Evolutionary conservation across 23 red algal species (phyloP).

Genomic region (Agarophyton chilense): DNA sequence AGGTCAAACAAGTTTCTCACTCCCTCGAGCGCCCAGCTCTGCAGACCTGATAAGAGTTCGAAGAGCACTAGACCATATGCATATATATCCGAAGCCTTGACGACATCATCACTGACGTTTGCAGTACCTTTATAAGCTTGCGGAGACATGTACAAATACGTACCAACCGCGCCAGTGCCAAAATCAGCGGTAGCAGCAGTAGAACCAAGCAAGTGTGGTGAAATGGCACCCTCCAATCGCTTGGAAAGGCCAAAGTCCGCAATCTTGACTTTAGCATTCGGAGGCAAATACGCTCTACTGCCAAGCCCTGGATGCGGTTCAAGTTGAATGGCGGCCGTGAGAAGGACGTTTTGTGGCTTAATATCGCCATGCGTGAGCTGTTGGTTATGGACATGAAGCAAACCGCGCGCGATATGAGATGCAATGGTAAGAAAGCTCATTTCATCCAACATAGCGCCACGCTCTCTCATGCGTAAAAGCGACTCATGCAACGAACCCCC

Average conservation of each 20-base stretch:
- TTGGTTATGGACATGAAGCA: constrained; percentile 55
- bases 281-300: constrained; percentile 26
- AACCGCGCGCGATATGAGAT: constrained; percentile 58
- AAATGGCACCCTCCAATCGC: constrained; percentile 22
- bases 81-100: constrained; percentile 82
- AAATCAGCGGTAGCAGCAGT: constrained; percentile 61
- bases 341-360: constrained; percentile 78
- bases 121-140: constrained; percentile 74
- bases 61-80: constrained; percentile 89
- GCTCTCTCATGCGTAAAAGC: constrained; percentile 3
- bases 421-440: constrained; percentile 56
- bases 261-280: constrained; percentile 54
- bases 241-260: constrained; percentile 77
- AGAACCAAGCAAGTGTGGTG: neutral
- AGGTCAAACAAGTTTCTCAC: constrained; percentile 16
- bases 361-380: constrained; percentile 71
- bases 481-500: constrained; percentile 59
- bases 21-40: constrained; percentile 61
- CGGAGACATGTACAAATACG: constrained; percentile 89
- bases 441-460: constrained; percentile 33
- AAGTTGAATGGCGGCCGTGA: constrained; percentile 41
- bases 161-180: constrained; percentile 73
- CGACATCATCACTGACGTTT: constrained; percentile 51
- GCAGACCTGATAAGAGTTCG: constrained; percentile 82
- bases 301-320: neutral